Percentiles rank a stretch among this genome's conserved stretches.
Evolutionary conservation across 768 basidiomycete genomes (phyloP).

Genomic region (Agaricus blazei): DNA sequence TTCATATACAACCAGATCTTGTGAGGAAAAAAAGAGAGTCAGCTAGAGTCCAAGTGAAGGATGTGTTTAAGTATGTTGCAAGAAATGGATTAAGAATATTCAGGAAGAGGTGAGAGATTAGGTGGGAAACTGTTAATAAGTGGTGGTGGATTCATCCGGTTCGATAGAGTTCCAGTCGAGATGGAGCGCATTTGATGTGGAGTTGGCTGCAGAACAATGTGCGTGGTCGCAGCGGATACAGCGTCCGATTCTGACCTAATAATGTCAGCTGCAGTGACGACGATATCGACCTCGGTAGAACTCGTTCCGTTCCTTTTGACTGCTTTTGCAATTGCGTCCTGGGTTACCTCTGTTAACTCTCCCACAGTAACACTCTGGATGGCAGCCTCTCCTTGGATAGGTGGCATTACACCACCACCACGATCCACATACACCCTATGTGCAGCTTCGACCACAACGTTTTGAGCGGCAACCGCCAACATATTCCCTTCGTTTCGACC

Average conservation of each 20-base stretch:
- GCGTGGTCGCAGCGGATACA: constrained; percentile 4
- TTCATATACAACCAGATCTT: constrained; percentile 18
- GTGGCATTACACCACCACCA: constrained; percentile 29
- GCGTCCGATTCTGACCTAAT: constrained; percentile 31
- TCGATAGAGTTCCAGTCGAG: constrained; percentile 16
- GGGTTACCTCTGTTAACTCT: constrained; percentile 48
- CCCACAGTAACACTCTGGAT: constrained; percentile 47
- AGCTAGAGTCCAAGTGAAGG: constrained; percentile 8
- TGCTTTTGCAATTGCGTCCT: constrained; percentile 73
- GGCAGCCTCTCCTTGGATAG: constrained; percentile 31
- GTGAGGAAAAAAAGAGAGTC: constrained; percentile 14
- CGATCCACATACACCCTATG: constrained; percentile 55
- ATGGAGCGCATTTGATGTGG: constrained; percentile 16
- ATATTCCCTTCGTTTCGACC: constrained; percentile 46
- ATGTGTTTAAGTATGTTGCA: constrained; percentile 5
- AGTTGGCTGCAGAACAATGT: constrained; percentile 4
- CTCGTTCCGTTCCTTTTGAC: constrained; percentile 70
- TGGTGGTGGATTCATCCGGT: constrained; percentile 18
- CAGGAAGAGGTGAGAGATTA: constrained; percentile 34
- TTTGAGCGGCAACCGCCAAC: constrained; percentile 73
- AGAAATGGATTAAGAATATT: constrained; percentile 30
- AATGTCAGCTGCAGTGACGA: constrained; percentile 62
- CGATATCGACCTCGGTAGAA: constrained; percentile 77
- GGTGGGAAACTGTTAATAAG: constrained; percentile 19
- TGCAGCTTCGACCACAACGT: constrained; percentile 79